phyloP scores from a whole-genome alignment of 2,329 filamentous ascomycete species.

The Whalleya microplaca region DNA sequence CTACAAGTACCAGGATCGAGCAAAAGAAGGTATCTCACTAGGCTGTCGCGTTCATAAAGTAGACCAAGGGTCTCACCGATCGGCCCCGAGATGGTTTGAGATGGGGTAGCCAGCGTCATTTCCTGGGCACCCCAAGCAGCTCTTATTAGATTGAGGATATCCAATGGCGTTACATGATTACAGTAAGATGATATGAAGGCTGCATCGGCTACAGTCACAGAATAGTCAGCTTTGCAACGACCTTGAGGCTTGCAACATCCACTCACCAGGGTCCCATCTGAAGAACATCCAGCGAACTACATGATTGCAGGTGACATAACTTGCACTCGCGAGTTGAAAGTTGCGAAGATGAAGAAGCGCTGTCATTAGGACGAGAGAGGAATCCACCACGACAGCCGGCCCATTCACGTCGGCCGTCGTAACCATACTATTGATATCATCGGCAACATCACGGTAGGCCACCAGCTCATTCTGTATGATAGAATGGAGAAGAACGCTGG shows the following conservation, averaged over 20 bases:
- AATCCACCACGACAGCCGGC: constrained; percentile 77
- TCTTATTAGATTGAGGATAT: constrained; percentile 71
- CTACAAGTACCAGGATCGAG: constrained; percentile 43
- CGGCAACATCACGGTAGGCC: constrained; percentile 66
- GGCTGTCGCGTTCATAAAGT: constrained; percentile 46
- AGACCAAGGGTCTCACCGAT: constrained; percentile 53
- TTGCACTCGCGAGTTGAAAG: constrained; percentile 69
- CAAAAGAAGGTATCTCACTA: constrained; percentile 60
- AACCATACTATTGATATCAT: constrained; percentile 73
- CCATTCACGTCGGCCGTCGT: constrained; percentile 80
- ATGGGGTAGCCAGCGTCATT: constrained; percentile 36
- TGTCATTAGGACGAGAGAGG: constrained; percentile 74
- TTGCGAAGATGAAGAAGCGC: constrained; percentile 69
- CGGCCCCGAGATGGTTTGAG: constrained; percentile 49
- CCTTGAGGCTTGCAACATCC: neutral
- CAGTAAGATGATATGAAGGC: constrained; percentile 68
- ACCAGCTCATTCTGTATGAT: constrained; percentile 71
- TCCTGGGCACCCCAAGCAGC: constrained; percentile 63
- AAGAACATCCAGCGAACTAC: constrained; percentile 81
- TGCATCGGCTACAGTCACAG: constrained; percentile 59
- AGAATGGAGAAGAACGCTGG: constrained; percentile 72
- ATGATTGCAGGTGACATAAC: constrained; percentile 68
- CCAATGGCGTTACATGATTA: constrained; percentile 63
- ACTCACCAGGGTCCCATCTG: constrained; percentile 79
- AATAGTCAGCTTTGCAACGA: constrained; percentile 19